Evolutionary conservation across 139 green algal species (phyloP), one percentile per base, ranked within the genome.

Genomic region (Ostreobium quekettii): DNA sequence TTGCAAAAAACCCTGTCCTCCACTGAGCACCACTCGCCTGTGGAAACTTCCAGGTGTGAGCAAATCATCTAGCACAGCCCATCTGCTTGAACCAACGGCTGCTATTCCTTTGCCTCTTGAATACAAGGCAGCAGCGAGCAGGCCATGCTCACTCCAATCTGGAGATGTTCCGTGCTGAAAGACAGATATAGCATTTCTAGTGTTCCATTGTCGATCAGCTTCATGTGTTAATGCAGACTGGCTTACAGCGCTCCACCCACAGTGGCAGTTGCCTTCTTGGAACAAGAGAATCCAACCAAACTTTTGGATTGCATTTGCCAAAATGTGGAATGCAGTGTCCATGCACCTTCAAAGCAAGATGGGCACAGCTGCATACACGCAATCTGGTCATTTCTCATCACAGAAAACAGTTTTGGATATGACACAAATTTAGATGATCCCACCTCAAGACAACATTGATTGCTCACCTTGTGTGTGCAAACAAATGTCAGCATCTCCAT

Each of bases 401-500:
- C 19, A 26, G 11, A 53, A 53, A 11, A 53, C 11, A 53, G 42
- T 53, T 53, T 11, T 53, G 42, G 19, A 26, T 26, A 26, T 33
- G 11, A 65, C 6, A 70, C 15, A 58, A 5, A 33, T 36, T 66
- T 60, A 29, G 30, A 66, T 70, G 11, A 32, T 29, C 11, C 24
- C 36, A 37, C 8, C 24, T 70, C 6, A 48, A 36, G 37, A 6
- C 6, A 8, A 66, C n/a, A 64, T 46, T 46, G 26, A 33, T 15
- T 36, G 4, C 63, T 33, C 33, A 74, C 70, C 28, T 68, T 71
- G 57, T 87, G 81, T 2, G 71, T 85, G 62, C 74, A 82, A 0
- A 36, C 49, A 46, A 87, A 85, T 6, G 71, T 72, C 2, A 78
- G 24, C 0, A 70, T 64, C 66, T 87, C 81, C 36, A 87, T 64